Percentiles rank a stretch among this genome's conserved stretches.
These are phyloP conservation scores for Turnera subulata DNA, from an alignment of 345 rosid species.

Conservation along the genomic window DNA sequence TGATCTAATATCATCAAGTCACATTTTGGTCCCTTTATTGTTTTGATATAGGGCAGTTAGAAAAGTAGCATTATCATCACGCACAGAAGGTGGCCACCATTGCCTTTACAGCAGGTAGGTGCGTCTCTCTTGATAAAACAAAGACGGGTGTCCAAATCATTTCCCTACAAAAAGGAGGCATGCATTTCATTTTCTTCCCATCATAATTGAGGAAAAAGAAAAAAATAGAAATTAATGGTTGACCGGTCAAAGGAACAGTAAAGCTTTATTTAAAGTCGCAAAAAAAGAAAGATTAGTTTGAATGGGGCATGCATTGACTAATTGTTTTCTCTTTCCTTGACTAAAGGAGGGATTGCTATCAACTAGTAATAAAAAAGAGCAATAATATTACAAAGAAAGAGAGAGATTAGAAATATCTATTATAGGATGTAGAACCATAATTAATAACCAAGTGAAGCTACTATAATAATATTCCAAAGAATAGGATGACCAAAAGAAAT, in stretches of 20 bases:
- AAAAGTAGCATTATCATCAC: neutral
- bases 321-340: constrained; percentile 23
- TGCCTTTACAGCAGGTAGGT: neutral
- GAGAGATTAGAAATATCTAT: too few relatives aligned
- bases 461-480: constrained; percentile 8
- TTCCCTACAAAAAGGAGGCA: neutral
- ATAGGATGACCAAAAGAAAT: neutral
- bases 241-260: constrained; percentile 45
- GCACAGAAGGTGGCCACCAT: too few relatives aligned
- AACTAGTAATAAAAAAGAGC: too few relatives aligned
- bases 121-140: too few relatives aligned
- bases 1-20: too few relatives aligned
- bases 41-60: neutral
- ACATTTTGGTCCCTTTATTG: too few relatives aligned
- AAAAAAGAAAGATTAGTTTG: constrained; percentile 26
- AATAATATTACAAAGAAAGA: too few relatives aligned
- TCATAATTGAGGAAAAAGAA: neutral
- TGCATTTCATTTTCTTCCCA: too few relatives aligned
- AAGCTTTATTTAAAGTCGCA: constrained; percentile 22
- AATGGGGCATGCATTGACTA: constrained; percentile 33
- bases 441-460: neutral
- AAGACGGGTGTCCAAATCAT: neutral
- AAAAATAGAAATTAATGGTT: constrained; percentile 12
- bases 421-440: neutral
- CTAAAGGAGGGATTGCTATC: too few relatives aligned